Conservation (phyloP, 257 asterid species). For the Euphrasia confusa region DNA sequence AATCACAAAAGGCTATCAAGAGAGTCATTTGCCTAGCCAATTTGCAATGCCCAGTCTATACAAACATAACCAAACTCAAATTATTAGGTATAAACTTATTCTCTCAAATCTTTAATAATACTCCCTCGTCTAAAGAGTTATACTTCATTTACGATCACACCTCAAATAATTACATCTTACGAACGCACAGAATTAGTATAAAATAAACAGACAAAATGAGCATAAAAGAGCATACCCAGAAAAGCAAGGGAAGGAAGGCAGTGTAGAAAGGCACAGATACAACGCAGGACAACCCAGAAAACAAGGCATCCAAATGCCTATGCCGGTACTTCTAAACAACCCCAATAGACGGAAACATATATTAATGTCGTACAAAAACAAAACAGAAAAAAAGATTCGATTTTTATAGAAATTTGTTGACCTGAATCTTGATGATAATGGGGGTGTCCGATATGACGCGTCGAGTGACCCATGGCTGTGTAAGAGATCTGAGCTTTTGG, state of each 20-base stretch:
- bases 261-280: slow-evolving; percentile 98
- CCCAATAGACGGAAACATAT: background rate
- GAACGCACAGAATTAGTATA: too few relatives aligned
- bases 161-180: too few relatives aligned
- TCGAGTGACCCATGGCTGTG: slow-evolving; percentile 68
- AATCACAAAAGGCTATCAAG: slow-evolving; percentile 87
- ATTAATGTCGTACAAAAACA: background rate
- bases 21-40: slow-evolving; percentile 97
- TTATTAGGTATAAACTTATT: background rate
- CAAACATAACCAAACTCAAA: slow-evolving; percentile 23
- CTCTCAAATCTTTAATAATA: background rate
- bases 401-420: slow-evolving; percentile 14
- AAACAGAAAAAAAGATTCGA: background rate
- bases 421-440: slow-evolving; percentile 76
- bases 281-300: slow-evolving; percentile 73
- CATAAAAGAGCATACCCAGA: slow-evolving; percentile 58
- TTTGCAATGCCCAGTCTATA: slow-evolving; percentile 85
- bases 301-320: slow-evolving; percentile 63
- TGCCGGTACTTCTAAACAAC: slow-evolving; percentile 66
- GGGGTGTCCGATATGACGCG: slow-evolving; percentile 55
- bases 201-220: background rate
- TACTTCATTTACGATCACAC: too few relatives aligned
- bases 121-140: too few relatives aligned
- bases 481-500: slow-evolving; percentile 61
- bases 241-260: slow-evolving; percentile 88